Percentiles rank a stretch among this genome's conserved stretches.
Conservation (phyloP, 73 alveolate species). For the Paramecium bursaria region DNA sequence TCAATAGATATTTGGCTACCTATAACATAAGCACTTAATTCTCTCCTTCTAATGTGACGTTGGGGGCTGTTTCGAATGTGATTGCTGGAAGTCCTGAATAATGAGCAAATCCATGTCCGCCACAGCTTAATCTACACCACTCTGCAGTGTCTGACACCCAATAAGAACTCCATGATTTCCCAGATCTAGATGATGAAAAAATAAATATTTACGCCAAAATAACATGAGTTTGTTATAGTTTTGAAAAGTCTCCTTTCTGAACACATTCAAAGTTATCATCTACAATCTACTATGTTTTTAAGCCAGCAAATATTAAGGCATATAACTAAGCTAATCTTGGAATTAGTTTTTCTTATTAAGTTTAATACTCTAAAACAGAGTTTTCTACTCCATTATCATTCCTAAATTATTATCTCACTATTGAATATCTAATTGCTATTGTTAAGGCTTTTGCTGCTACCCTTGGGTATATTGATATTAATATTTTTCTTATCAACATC, state of each 20-base stretch:
- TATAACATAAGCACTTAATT: conserved; percentile 45
- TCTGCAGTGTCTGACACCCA: conserved; percentile 76
- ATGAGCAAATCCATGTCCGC: conserved; percentile 88
- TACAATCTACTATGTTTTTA: conserved; percentile 18
- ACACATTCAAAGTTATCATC: conserved; percentile 71
- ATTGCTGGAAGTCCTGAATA: conserved; percentile 77
- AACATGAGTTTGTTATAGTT: conserved; percentile 71
- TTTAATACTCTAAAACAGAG: conserved; percentile 82
- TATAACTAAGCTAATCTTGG: conserved; percentile 74
- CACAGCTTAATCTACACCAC: conserved; percentile 82
- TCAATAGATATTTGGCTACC: conserved; percentile 51
- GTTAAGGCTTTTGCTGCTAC: conserved; percentile 67
- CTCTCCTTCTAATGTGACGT: conserved; percentile 69
- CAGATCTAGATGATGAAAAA: conserved; percentile 70
- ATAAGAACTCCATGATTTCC: conserved; percentile 75
- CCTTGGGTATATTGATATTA: conserved; percentile 52
- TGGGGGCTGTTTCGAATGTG: conserved; percentile 55
- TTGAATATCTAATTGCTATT: conserved; percentile 84
- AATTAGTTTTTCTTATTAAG: conserved; percentile 75
- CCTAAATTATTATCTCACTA: conserved; percentile 81
- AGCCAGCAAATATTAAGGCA: conserved; percentile 73
- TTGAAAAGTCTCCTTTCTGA: conserved; percentile 65
- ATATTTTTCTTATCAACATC: conserved; percentile 39
- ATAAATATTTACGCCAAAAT: conserved; percentile 71
- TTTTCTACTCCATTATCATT: conserved; percentile 76